phyloP scores from a whole-genome alignment of 2,329 filamentous ascomycete genomes.

The Thielaviopsis populi region DNA sequence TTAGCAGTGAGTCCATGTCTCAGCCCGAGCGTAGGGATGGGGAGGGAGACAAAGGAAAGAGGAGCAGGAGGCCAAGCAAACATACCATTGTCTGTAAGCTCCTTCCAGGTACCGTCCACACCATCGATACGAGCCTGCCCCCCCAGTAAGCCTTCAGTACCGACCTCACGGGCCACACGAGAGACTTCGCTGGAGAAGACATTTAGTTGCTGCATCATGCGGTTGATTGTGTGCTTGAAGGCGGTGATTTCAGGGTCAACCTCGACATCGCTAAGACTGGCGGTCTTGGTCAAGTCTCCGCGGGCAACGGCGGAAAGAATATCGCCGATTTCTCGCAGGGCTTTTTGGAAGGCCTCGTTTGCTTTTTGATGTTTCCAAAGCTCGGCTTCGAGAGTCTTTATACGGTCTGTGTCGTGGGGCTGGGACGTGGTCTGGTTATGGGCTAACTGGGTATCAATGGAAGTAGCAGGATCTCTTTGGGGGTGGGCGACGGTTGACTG shows the following conservation, averaged over 20 bases:
- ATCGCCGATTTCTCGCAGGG: constrained; percentile 86
- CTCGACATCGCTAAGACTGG: constrained; percentile 86
- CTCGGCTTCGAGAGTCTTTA: constrained; percentile 74
- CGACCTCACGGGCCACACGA: constrained; percentile 84
- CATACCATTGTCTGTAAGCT: constrained; percentile 72
- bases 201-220: constrained; percentile 96
- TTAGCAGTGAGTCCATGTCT: too few species aligned
- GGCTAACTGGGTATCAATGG: constrained; percentile 70
- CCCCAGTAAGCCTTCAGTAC: constrained; percentile 84
- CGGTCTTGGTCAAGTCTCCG: constrained; percentile 91
- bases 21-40: too few species aligned
- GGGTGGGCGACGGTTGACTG: constrained; percentile 84
- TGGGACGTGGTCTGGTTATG: constrained; percentile 67
- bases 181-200: constrained; percentile 95
- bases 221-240: constrained; percentile 97
- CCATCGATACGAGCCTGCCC: constrained; percentile 88
- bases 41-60: background rate
- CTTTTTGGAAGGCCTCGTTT: constrained; percentile 97
- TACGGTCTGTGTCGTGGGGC: constrained; percentile 75
- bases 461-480: constrained; percentile 72
- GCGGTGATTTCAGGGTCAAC: constrained; percentile 97
- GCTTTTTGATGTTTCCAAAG: constrained; percentile 95
- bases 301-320: constrained; percentile 94
- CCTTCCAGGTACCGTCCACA: constrained; percentile 94
- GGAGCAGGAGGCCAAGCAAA: background rate